Percentiles rank a stretch among this genome's conserved stretches.
These are phyloP conservation scores for Coleophoma cylindrospora DNA, from an alignment of 2,329 filamentous ascomycete genomes.

Conservation along the genomic window DNA sequence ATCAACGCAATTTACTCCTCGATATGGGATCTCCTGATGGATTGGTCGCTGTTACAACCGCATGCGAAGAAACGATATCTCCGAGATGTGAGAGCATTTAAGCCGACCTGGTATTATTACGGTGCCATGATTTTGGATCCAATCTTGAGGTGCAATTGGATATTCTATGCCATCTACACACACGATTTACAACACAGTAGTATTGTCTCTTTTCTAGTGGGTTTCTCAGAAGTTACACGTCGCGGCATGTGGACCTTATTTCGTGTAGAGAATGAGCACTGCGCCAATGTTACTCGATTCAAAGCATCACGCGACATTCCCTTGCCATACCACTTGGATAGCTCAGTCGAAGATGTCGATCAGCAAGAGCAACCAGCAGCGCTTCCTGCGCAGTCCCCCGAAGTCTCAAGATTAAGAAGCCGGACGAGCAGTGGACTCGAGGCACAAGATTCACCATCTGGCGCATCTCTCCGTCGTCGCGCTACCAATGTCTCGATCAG, in stretches of 20 bases:
- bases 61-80: constrained; percentile 63
- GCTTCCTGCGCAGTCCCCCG: constrained; percentile 10
- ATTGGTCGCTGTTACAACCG: constrained; percentile 86
- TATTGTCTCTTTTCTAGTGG: constrained; percentile 73
- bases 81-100: constrained; percentile 75
- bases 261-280: constrained; percentile 97
- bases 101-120: constrained; percentile 80
- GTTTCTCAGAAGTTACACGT: constrained; percentile 74
- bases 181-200: constrained; percentile 78
- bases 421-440: constrained; percentile 16
- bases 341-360: constrained; percentile 11
- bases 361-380: constrained; percentile 1
- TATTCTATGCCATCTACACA: constrained; percentile 70
- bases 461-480: constrained; percentile 8
- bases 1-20: constrained; percentile 80
- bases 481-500: constrained; percentile 35
- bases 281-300: constrained; percentile 83
- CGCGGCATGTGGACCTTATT: constrained; percentile 89
- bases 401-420: constrained; percentile 13
- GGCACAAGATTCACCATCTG: constrained; percentile 7
- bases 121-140: constrained; percentile 77
- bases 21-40: constrained; percentile 94
- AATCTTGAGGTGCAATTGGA: constrained; percentile 86
- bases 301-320: constrained; percentile 85
- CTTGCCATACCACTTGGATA: constrained; percentile 59